phyloP scores from a whole-genome alignment of 1,284 basidiomycete genomes.

The Prillingera fragicola region DNA sequence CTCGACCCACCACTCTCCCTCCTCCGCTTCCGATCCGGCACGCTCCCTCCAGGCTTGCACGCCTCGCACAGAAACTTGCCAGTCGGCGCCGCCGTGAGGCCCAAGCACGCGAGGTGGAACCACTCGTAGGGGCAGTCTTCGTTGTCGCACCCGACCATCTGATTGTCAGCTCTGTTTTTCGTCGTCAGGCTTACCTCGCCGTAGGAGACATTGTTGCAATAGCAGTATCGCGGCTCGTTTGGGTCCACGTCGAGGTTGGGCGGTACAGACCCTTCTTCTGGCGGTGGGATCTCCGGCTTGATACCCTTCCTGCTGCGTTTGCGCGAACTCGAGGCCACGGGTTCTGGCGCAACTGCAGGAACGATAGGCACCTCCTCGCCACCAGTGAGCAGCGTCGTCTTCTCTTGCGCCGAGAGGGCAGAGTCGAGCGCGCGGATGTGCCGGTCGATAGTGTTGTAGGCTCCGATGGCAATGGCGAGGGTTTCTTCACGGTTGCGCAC shows the following conservation, averaged over 20 bases:
- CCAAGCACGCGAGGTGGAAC: conserved; percentile 46
- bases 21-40: no score
- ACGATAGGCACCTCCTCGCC: conserved; percentile 8
- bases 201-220: conserved; percentile 51
- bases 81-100: conserved; percentile 32
- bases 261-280: conserved; percentile 1
- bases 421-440: conserved; percentile 53
- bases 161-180: neutral
- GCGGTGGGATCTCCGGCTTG: no score
- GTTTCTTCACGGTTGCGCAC: conserved; percentile 51
- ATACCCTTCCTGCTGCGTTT: no score
- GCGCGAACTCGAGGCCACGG: conserved; percentile 21
- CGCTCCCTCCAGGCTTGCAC: conserved; percentile 29
- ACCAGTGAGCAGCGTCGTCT: conserved; percentile 41
- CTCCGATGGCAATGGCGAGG: conserved; percentile 50
- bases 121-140: conserved; percentile 52
- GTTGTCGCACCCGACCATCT: conserved; percentile 41
- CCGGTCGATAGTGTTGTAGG: conserved; percentile 52
- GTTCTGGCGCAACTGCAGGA: conserved; percentile 6
- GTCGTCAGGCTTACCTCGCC: conserved; percentile 39
- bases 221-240: conserved; percentile 53
- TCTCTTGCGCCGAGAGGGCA: conserved; percentile 44
- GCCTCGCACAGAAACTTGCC: conserved; percentile 41
- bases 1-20: no score
- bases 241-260: conserved; percentile 11